phyloP scores from a whole-genome alignment of 805 yeast species.

The Yarrowia sp. region DNA sequence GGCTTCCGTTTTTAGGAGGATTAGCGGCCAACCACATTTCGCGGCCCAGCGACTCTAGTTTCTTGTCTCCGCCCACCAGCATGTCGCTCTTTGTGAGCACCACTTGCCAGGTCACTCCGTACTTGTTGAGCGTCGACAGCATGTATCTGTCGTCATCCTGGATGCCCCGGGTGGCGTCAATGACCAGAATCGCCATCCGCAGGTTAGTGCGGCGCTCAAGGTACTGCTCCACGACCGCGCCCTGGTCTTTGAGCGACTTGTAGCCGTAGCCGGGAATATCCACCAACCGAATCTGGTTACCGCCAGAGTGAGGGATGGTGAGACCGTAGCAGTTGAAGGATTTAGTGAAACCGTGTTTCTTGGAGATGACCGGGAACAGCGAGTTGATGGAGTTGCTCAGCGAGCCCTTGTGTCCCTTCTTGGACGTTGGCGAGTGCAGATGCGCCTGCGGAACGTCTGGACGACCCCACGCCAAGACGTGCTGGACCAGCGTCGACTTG shows the following conservation, averaged over 20 bases:
- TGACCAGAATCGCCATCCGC: constrained; percentile 56
- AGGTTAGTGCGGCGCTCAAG: constrained; percentile 54
- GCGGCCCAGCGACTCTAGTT: constrained; percentile 14
- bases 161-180: constrained; percentile 62
- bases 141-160: constrained; percentile 55
- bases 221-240: constrained; percentile 64
- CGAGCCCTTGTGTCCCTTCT: constrained; percentile 29
- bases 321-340: constrained; percentile 62
- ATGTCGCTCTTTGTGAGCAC: constrained; percentile 76
- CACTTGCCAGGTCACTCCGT: constrained; percentile 69
- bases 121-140: constrained; percentile 48
- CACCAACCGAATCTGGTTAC: constrained; percentile 60
- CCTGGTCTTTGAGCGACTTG: constrained; percentile 64
- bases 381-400: constrained; percentile 33
- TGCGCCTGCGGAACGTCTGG: constrained; percentile 43
- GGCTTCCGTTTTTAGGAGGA: neutral
- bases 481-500: constrained; percentile 63
- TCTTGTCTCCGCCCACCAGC: constrained; percentile 36
- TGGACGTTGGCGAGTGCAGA: constrained; percentile 41
- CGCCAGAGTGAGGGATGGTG: constrained; percentile 45
- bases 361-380: constrained; percentile 46
- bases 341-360: constrained; percentile 55
- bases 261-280: constrained; percentile 93
- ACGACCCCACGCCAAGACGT: constrained; percentile 24
- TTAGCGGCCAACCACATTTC: neutral